These are phyloP conservation scores for Ganoderma boninense DNA, from an alignment of 1,284 basidiomycete genomes.

Conservation along the genomic window DNA sequence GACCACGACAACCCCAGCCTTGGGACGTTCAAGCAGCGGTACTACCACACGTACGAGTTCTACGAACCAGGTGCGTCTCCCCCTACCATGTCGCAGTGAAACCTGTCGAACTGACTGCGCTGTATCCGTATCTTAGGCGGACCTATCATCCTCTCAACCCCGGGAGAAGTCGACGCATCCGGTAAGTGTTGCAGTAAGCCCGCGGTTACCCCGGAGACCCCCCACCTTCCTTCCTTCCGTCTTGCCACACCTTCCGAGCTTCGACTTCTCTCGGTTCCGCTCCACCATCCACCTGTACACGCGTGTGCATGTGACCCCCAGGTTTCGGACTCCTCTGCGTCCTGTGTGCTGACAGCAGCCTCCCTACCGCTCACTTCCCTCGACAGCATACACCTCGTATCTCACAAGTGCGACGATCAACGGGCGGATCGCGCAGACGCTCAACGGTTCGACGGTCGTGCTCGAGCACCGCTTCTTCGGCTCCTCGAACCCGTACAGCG, in stretches of 20 bases:
- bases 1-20: conserved; percentile 72
- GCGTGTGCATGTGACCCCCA: not conserved
- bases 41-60: conserved; percentile 71
- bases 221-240: not conserved
- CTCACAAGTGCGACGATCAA: conserved; percentile 71
- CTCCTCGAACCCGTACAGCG: conserved; percentile 61
- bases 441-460: conserved; percentile 69
- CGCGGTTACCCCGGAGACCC: conserved; percentile 10
- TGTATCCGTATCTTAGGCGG: conserved; percentile 53
- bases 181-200: conserved; percentile 39
- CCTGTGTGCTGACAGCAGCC: not conserved
- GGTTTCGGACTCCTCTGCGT: not conserved
- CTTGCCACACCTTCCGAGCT: not conserved
- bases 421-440: conserved; percentile 71
- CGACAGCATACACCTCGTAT: conserved; percentile 59
- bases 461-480: conserved; percentile 66
- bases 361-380: not conserved
- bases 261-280: conserved; percentile 1
- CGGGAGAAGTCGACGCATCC: conserved; percentile 54
- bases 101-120: conserved; percentile 1
- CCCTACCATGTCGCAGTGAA: not conserved
- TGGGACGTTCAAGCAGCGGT: conserved; percentile 79
- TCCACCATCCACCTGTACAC: not conserved
- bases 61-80: conserved; percentile 57
- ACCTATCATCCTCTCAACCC: conserved; percentile 69